Percentiles rank a stretch among this genome's conserved stretches.
Conservation (phyloP, 805 yeast genomes). For the Wickerhamiella vanderwaltii region DNA sequence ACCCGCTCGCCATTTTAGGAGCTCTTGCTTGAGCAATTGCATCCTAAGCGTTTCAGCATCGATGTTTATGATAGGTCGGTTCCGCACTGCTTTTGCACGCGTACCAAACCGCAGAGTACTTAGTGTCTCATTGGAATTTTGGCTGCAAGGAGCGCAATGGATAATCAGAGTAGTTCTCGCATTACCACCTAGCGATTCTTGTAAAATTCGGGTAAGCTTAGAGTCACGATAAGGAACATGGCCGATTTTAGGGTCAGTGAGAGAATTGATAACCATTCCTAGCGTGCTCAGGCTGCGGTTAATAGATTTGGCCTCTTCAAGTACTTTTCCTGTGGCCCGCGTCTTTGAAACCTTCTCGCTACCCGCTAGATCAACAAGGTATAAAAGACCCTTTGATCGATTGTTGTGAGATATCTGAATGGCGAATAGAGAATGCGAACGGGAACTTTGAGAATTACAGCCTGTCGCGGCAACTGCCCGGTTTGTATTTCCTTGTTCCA, state of each 20-base stretch:
- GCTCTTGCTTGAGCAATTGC: conserved; percentile 31
- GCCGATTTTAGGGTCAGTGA: conserved; percentile 54
- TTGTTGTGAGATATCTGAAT: conserved; percentile 54
- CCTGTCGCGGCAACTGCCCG: conserved; percentile 51
- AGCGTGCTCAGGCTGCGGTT: conserved; percentile 66
- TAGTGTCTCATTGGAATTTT: conserved; percentile 50
- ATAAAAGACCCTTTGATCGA: conserved; percentile 48
- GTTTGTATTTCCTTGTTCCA: conserved; percentile 45
- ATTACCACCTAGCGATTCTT: conserved; percentile 74
- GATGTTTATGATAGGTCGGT: conserved; percentile 50
- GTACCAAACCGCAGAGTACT: conserved; percentile 65
- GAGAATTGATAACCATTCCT: conserved; percentile 69
- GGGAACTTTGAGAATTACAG: conserved; percentile 61
- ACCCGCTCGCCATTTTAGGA: conserved; percentile 31
- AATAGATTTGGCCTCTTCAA: conserved; percentile 77
- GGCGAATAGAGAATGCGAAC: conserved; percentile 72
- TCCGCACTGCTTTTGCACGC: conserved; percentile 56
- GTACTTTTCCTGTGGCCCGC: conserved; percentile 60
- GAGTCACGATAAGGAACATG: conserved; percentile 72
- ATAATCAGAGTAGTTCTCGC: conserved; percentile 62
- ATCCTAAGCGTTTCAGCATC: conserved; percentile 26
- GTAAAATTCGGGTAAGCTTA: conserved; percentile 62
- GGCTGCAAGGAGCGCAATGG: conserved; percentile 54
- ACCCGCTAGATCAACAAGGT: conserved; percentile 77
- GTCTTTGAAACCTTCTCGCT: conserved; percentile 69